These are phyloP conservation scores for Uncinocarpus reesii DNA, from an alignment of 2,329 filamentous ascomycete genomes.

Conservation along the genomic window DNA sequence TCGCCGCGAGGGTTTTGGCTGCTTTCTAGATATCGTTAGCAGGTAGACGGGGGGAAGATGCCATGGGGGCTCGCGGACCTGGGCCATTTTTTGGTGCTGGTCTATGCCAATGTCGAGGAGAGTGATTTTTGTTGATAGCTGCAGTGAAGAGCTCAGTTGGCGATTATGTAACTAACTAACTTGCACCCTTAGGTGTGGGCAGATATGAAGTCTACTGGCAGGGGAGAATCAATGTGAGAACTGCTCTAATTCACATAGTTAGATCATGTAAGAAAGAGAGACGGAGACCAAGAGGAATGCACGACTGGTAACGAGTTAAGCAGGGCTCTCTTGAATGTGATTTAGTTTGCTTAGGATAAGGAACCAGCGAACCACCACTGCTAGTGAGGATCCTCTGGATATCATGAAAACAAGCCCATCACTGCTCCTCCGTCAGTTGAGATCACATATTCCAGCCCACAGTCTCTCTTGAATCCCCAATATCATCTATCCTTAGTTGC, in stretches of 20 bases:
- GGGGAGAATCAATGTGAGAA: too few relatives aligned
- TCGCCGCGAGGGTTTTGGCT: conserved; percentile 56
- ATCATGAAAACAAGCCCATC: too few relatives aligned
- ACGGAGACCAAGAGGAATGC: not conserved
- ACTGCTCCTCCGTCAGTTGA: too few relatives aligned
- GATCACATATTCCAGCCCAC: too few relatives aligned
- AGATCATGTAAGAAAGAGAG: too few relatives aligned
- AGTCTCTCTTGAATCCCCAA: too few relatives aligned
- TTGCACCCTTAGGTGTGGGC: not conserved
- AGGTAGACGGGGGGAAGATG: not conserved
- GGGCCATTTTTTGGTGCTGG: conserved; percentile 16
- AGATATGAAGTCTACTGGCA: not conserved
- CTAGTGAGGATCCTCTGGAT: too few relatives aligned
- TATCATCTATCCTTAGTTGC: not conserved
- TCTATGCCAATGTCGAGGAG: not conserved
- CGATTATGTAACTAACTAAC: not conserved
- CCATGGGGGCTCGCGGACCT: conserved; percentile 14
- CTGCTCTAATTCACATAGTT: not conserved
- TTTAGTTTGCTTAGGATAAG: too few relatives aligned
- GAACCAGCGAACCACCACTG: too few relatives aligned
- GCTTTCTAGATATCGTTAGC: conserved; percentile 35
- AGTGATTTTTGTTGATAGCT: too few relatives aligned
- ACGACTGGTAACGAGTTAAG: not conserved
- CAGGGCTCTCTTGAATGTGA: too few relatives aligned
- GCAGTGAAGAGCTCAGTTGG: too few relatives aligned